A percentile compares a stretch with the other conserved stretches of the same genome.
phyloP scores from a whole-genome alignment of 2,329 filamentous ascomycete genomes.

The Neonectria ditissima region DNA sequence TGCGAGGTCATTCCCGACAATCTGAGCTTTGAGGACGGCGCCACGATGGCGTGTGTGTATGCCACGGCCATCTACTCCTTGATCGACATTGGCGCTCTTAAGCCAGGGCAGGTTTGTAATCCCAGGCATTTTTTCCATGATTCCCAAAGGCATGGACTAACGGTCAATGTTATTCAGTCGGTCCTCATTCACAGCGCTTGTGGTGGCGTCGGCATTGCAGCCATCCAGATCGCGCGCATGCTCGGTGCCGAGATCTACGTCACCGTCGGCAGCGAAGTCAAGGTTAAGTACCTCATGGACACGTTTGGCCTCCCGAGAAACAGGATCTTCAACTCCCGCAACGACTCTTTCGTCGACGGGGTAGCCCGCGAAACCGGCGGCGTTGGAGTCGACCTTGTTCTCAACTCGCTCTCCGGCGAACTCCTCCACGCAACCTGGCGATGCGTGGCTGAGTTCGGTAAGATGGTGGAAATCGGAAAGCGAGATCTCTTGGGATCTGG shows the following conservation, averaged over 20 bases:
- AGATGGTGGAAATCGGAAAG: constrained; percentile 52
- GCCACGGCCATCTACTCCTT: constrained; percentile 44
- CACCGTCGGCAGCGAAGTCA: constrained; percentile 47
- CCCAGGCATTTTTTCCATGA: too few species aligned
- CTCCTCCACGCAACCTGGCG: constrained; percentile 48
- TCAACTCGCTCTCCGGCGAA: constrained; percentile 48
- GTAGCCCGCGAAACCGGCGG: constrained; percentile 40
- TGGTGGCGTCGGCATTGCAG: constrained; percentile 48
- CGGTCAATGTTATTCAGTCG: constrained; percentile 21
- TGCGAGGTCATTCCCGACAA: too few species aligned
- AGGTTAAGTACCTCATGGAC: constrained; percentile 44
- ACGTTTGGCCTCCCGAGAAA: constrained; percentile 19
- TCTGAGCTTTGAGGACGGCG: too few species aligned
- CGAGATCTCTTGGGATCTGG: constrained; percentile 50
- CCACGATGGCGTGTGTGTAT: too few species aligned
- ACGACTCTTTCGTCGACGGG: constrained; percentile 41
- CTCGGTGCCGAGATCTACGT: constrained; percentile 41
- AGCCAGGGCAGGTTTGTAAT: not conserved
- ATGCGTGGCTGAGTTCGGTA: constrained; percentile 51
- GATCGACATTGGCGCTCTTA: constrained; percentile 33
- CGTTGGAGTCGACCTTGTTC: constrained; percentile 47
- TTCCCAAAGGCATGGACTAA: too few species aligned
- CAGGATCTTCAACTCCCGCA: constrained; percentile 47
- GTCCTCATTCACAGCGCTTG: constrained; percentile 49
- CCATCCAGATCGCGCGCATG: constrained; percentile 42